Evolutionary conservation across 73 alveolate genomes (phyloP), one percentile per base, ranked within the genome.

Genomic region (Paramecium sonneborni): DNA sequence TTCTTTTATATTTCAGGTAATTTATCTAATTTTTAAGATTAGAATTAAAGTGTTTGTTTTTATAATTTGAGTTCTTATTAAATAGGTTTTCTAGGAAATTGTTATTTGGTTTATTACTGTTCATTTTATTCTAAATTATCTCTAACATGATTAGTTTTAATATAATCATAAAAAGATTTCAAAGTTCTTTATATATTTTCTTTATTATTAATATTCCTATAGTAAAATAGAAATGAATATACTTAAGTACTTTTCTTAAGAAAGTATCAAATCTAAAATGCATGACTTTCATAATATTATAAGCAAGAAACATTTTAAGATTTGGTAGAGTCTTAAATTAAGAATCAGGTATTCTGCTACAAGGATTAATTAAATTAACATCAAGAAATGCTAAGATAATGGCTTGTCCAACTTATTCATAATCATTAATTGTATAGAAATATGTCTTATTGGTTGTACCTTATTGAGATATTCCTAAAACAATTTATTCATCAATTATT

Each of bases 161-260:
- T 34, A 41, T 58, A 86, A 1, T 62, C 85, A 72, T 76, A 86
- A 18, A 86, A 68, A 6, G 88, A 38, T 18, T 86, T 86, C 30
- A 86, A 57, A 30, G 85, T 76, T 68, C 93, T 86, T 20, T 23
- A 41, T 58, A 86, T 38, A 39, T 86, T 39, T 41, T 86, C 93
- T 26, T 86, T 86, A 24, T 62, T 86, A 2, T 67, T 67, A 12
- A 67, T 67, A 67, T 67, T 67, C 44, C 84, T 67, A 67, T 18
- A 67, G 10, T 3, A 11, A 23, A 6, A 67, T 11, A 30, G 12
- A 7, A 52, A 18, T 24, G 30, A 58, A 85, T 44, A 62, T 86
- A 58, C 85, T 76, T 86, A 18, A 86, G 62, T 1, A 86, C 87
- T 52, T 62, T 86, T 20, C 93, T 72, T 8, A 86, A 44, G 3